A percentile compares a stretch with the other conserved stretches of the same genome.
Evolutionary conservation across 345 rosid genomes (phyloP).

Genomic region (Rhizophora apiculata): DNA sequence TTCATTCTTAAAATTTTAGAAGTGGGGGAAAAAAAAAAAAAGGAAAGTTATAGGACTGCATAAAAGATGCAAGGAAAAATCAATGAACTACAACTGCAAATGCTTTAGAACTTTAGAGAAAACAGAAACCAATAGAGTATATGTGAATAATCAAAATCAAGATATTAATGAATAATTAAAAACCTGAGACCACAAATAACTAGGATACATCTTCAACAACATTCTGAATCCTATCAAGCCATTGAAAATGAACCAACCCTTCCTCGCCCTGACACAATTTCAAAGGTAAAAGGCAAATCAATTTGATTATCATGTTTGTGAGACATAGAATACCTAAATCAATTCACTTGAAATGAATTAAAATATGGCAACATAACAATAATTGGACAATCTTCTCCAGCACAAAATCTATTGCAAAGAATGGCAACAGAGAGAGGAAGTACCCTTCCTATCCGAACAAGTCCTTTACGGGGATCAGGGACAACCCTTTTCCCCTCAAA

Average conservation of each 20-base stretch:
- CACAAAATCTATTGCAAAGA: not conserved
- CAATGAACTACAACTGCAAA: not conserved
- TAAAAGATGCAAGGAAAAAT: not conserved
- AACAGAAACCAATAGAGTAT: no score
- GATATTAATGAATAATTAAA: not conserved
- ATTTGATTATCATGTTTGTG: not conserved
- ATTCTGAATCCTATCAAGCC: constrained; percentile 77
- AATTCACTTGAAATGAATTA: no score
- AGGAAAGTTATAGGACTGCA: not conserved
- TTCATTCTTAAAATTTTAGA: not conserved
- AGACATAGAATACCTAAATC: no score
- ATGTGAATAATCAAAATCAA: no score
- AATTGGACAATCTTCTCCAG: not conserved
- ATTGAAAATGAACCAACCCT: constrained; percentile 86
- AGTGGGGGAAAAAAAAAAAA: not conserved
- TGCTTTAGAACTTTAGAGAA: not conserved
- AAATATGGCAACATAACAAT: no score
- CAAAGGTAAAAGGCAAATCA: constrained; percentile 1
- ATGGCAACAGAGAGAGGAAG: not conserved
- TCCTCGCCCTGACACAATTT: constrained; percentile 62
- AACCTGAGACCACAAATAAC: not conserved
- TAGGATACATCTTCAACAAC: constrained; percentile 87
- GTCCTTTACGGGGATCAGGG: constrained; percentile 88
- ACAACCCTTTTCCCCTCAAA: constrained; percentile 76
- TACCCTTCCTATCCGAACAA: constrained; percentile 82